Percentiles rank a stretch among this genome's conserved stretches.
Evolutionary conservation across 2,329 filamentous ascomycete genomes (phyloP).

Genomic region (Plectosphaerella cucumerina): DNA sequence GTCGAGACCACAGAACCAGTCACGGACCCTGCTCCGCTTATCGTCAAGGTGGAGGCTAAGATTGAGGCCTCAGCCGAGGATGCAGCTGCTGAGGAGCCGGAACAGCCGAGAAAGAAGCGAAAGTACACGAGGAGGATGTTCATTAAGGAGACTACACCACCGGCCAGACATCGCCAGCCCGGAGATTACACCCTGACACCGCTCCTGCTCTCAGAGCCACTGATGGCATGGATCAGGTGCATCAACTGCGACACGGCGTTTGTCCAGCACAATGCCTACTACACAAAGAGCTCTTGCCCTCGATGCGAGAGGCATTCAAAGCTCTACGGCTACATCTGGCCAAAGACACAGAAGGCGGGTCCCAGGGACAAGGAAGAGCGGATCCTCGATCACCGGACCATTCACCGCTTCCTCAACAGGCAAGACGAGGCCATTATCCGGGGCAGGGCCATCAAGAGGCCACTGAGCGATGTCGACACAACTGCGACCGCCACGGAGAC

Average conservation of each 20-base stretch:
- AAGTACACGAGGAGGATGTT: slow-evolving; percentile 30
- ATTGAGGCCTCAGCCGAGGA: no score
- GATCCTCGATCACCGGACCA: slow-evolving; percentile 77
- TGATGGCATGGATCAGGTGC: slow-evolving; percentile 84
- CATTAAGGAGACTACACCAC: slow-evolving; percentile 26
- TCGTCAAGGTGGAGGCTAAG: slow-evolving; percentile 4
- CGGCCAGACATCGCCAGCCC: slow-evolving; percentile 45
- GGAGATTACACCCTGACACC: slow-evolving; percentile 83
- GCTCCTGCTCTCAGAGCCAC: slow-evolving; percentile 68
- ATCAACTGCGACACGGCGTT: slow-evolving; percentile 78
- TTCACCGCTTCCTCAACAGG: slow-evolving; percentile 77
- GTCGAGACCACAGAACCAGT: not conserved
- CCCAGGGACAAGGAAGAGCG: slow-evolving; percentile 67
- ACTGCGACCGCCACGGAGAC: slow-evolving; percentile 1
- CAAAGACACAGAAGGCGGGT: slow-evolving; percentile 83
- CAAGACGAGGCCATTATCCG: slow-evolving; percentile 60
- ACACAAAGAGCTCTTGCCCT: slow-evolving; percentile 79
- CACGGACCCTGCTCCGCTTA: not conserved
- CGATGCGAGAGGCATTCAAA: slow-evolving; percentile 94
- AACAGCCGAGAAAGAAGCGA: slow-evolving; percentile 20
- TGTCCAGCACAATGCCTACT: slow-evolving; percentile 84
- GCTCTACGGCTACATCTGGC: slow-evolving; percentile 92
- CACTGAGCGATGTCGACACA: slow-evolving; percentile 6
- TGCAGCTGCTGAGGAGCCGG: slow-evolving; percentile 5
- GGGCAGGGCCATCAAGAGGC: slow-evolving; percentile 24